These are phyloP conservation scores for Aquanectria penicillioides DNA, from an alignment of 2,329 filamentous ascomycete species.

Conservation along the genomic window DNA sequence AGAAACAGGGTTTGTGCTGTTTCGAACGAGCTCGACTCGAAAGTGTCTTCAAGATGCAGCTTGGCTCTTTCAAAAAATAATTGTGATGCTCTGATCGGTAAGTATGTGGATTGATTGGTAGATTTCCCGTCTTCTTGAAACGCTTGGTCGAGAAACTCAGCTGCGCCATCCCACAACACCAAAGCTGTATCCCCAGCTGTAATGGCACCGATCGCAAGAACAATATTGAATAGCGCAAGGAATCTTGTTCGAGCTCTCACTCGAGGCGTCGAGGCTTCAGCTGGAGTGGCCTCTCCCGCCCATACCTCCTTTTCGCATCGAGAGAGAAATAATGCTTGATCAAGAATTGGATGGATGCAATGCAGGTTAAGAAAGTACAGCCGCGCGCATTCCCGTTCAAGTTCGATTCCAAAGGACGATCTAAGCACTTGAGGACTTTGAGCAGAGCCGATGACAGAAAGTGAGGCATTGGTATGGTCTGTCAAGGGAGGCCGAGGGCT, in stretches of 20 bases:
- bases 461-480: not conserved
- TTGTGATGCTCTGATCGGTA: constrained; percentile 6
- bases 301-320: constrained; percentile 12
- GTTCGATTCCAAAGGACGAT: not conserved
- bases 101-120: not conserved
- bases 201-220: constrained; percentile 20
- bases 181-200: constrained; percentile 6
- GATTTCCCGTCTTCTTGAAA: not conserved
- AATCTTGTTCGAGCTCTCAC: constrained; percentile 9
- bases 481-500: not conserved
- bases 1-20: constrained; percentile 21
- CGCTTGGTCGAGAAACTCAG: not conserved
- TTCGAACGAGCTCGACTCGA: constrained; percentile 21
- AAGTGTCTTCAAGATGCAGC: constrained; percentile 7
- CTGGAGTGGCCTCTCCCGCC: not conserved
- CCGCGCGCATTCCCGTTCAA: constrained; percentile 13
- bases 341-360: constrained; percentile 20
- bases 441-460: not conserved
- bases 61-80: constrained; percentile 19
- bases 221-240: constrained; percentile 16
- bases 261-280: not conserved
- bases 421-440: not conserved
- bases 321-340: constrained; percentile 8
- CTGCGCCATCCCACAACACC: constrained; percentile 5
- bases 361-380: constrained; percentile 21